Conservation (phyloP, 192 early-diverging fungal genomes). For the Linnemannia schmuckeri region DNA sequence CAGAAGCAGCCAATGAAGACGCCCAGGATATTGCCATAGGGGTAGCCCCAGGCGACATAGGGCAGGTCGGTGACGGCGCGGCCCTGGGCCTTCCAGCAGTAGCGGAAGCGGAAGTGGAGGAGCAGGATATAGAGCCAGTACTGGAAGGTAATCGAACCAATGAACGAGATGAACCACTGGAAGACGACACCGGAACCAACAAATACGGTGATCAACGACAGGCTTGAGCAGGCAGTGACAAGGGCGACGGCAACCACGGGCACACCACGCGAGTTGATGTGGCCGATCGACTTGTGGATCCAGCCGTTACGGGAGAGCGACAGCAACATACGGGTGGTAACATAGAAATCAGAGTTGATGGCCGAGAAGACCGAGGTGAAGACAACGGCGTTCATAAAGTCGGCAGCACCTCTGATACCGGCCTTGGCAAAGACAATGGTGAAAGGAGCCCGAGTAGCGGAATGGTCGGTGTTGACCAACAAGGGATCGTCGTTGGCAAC, state of each 20-base stretch:
- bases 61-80: too few relatives aligned
- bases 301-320: conserved; percentile 59
- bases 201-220: conserved; percentile 72
- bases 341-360: too few relatives aligned
- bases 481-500: conserved; percentile 67
- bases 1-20: too few relatives aligned
- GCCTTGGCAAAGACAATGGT: conserved; percentile 75
- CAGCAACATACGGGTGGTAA: too few relatives aligned
- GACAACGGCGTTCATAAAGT: too few relatives aligned
- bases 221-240: conserved; percentile 73
- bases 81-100: too few relatives aligned
- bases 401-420: conserved; percentile 71
- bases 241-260: conserved; percentile 70
- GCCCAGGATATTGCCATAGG: too few relatives aligned
- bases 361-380: too few relatives aligned
- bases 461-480: conserved; percentile 61
- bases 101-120: too few relatives aligned
- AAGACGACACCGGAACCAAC: conserved; percentile 80
- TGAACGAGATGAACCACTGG: conserved; percentile 66
- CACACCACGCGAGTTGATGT: conserved; percentile 73
- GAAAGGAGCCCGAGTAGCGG: conserved; percentile 75
- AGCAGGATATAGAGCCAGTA: too few relatives aligned
- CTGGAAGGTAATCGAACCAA: too few relatives aligned
- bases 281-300: conserved; percentile 74
- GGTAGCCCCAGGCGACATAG: too few relatives aligned